Percentiles rank a stretch among this genome's conserved stretches.
These are phyloP conservation scores for Cyclospora cayetanensis DNA, from an alignment of 169 alveolate species.

Conservation along the genomic window DNA sequence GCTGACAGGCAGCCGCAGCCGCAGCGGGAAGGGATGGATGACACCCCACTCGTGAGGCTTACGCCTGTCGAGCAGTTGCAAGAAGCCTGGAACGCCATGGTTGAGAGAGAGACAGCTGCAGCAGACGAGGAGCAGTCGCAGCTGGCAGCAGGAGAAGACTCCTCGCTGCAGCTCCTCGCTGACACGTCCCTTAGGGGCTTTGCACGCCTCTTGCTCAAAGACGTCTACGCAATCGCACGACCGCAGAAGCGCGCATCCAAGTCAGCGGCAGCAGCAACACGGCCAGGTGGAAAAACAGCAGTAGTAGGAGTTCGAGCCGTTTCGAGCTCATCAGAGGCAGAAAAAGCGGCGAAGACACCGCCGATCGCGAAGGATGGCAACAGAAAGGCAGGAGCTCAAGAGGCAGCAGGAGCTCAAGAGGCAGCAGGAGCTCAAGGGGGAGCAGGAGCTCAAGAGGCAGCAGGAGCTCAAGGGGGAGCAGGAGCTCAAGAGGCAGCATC, in stretches of 20 bases:
- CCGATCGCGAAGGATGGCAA: no score
- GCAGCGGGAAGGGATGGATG: background rate
- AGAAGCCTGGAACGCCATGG: constrained; percentile 34
- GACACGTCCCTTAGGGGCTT: background rate
- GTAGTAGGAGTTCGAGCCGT: no score
- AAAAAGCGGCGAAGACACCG: no score
- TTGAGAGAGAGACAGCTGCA: constrained; percentile 26
- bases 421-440: no score
- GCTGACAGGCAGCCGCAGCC: background rate
- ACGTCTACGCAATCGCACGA: background rate
- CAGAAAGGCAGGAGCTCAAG: no score
- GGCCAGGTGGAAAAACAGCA: constrained; percentile 4
- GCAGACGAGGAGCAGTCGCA: constrained; percentile 12
- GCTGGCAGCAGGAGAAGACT: constrained; percentile 3
- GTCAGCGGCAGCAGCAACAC: background rate
- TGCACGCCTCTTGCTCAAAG: constrained; percentile 17
- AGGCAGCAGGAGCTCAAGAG: no score
- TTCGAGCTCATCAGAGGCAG: no score
- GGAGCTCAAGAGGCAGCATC: background rate
- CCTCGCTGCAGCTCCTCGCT: no score
- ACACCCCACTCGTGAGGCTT: background rate
- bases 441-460: constrained; percentile 8
- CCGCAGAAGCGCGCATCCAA: constrained; percentile 6
- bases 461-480: background rate
- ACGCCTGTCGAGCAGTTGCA: constrained; percentile 37